Base-by-base conservation (phyloP, 2,329 filamentous ascomycete species). In the Alternaria rosae region DNA sequence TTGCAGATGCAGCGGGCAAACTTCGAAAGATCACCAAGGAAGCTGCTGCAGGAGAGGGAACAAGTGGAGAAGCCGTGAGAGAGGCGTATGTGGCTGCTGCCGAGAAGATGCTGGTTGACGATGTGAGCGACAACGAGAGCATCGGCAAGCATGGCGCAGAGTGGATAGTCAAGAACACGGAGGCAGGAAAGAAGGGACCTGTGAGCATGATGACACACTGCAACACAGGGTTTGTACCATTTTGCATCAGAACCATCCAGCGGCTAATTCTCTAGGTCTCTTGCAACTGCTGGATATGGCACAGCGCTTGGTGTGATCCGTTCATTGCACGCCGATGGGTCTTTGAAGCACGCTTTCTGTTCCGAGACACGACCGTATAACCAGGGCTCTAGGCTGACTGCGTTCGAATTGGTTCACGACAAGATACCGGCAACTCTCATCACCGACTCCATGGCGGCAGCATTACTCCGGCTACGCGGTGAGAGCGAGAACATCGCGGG, bases 331-430 rank as follows among this genome's bases (percentile, higher is more conserved):
- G 81, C 87, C 12, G 85, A 85, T 58, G 84, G 85, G 6, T 84
- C 87, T 7, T 85, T 99, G 23, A 85, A 89, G 65, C 94, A 93
- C 75, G 94, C 93, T 41, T 99, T 93, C 83, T 99, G 94, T 83
- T 97, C 94, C 51, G 95, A 99, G 82, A 99, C 95, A 3, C 88
- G 95, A 32, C 95, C 95, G 0, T 99, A 99, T 82, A 99, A 99
- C 83, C 95, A 99, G 82, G 95, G 95, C 57, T 97, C 94, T 54
- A 89, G 95, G 20, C 85, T 99, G 61, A 99, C 95, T 5, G 93
- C 95, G 8, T 99, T 96, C 78, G 95, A 99, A 82, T 87, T 99
- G n/a, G 91, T 96, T 8, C 94, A 94, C 76, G 95, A 99, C 79
- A 83, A 88, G 15, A 97, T 99, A 57, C 94, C 95, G 3, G 90